Evolutionary conservation across 2,329 filamentous ascomycete genomes (phyloP), one percentile per base, ranked within the genome.

Genomic region (Aschersonia sp.): DNA sequence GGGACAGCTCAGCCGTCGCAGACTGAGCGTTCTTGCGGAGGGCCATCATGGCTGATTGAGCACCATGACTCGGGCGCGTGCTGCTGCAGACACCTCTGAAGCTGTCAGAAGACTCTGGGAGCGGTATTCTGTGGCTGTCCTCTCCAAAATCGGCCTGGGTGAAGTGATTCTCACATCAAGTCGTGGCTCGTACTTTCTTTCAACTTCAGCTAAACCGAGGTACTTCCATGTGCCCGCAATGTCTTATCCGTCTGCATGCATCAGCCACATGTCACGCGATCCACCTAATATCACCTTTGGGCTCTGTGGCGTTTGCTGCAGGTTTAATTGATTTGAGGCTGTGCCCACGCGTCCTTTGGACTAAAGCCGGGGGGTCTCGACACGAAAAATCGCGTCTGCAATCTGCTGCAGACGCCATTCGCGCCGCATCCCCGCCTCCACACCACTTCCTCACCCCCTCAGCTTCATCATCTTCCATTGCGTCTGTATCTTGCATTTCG

Each of bases 1-100:
- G 76, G 48, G 84, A 84, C 55, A 97, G 76, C 69, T 95, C 89
- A 50, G 88, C 89, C 52, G 84, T 75, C 35, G 82, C 82, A 43
- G 85, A 75, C 57, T 74, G 75, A 61, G 70, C 69, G 60, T 74
- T 77, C 61, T 71, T 74, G 59, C 69, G 64, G 51, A 71, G 65
- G 56, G 69, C 62, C 72, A 75, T 75, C 51, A 46, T 56, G 48
- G 53, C 45, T 43, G 28, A 43, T 30, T 38, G 4, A 40, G 44
- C 7, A 35, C 31, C 45, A 47, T 54, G 40, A 45, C 45, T 43
- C 10, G 43, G 20, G 1, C 5, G 30, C 30, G 1, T 5, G 30
- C 30, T 28, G 35, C 12, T 30, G n/a, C 5, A 7, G 12, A 20
- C 20, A 20, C 20, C 20, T 20, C 20, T 20, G 30, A 38, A 28